Evolutionary conservation across 2,329 filamentous ascomycete species (phyloP).

Genomic region (Raffaelea deltoideospora): DNA sequence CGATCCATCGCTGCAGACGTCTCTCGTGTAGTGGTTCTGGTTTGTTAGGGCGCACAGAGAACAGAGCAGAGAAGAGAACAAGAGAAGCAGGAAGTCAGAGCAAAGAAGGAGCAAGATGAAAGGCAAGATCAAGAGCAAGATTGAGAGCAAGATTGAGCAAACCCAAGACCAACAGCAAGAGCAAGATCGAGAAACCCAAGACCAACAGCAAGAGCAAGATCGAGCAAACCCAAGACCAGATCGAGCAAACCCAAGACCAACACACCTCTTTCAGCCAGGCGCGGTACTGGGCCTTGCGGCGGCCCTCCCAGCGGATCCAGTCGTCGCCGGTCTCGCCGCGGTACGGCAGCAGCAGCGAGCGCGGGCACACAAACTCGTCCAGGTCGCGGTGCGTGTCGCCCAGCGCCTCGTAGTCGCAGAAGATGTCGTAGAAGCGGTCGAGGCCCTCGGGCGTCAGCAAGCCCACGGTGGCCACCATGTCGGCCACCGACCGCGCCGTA

Average conservation of each 20-base stretch:
- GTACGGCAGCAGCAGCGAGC: constrained; percentile 13
- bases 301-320: constrained; percentile 18
- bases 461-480: constrained; percentile 22
- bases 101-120: too few relatives aligned
- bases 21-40: constrained; percentile 19
- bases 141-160: too few relatives aligned
- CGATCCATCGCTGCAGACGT: constrained; percentile 17
- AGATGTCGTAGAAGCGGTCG: constrained; percentile 25
- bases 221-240: too few relatives aligned
- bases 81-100: not conserved
- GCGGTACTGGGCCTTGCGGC: constrained; percentile 20
- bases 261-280: constrained; percentile 19
- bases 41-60: not conserved
- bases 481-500: constrained; percentile 23
- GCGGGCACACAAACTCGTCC: constrained; percentile 12
- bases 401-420: constrained; percentile 22
- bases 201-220: too few relatives aligned
- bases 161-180: too few relatives aligned
- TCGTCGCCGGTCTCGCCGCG: constrained; percentile 12
- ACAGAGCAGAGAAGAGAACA: not conserved
- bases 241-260: too few relatives aligned
- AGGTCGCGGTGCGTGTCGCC: constrained; percentile 10
- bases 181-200: too few relatives aligned
- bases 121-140: too few relatives aligned
- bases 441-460: constrained; percentile 26